Base-by-base conservation (phyloP, 108 stramenopile species). In the Pseudonitzschia delicatissima region DNA sequence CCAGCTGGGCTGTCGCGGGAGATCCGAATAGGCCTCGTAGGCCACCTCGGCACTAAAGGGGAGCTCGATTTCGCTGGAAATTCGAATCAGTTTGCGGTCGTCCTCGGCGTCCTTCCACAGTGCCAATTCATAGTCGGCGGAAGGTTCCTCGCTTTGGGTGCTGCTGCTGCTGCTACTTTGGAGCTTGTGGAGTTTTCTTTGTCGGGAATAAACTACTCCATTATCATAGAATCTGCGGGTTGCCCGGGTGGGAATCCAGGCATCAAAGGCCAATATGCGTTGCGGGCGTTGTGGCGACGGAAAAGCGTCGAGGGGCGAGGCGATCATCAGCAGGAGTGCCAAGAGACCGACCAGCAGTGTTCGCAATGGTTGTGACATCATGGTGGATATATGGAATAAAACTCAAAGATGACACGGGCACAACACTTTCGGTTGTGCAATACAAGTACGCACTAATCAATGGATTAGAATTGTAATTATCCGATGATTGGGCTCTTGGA, bases 21-120 rank as follows among this genome's bases (percentile, higher is more conserved):
- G 47, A 66, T 93, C 78, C 2, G 88, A 83, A 69, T 90, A 93
- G 32, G 85, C 88, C 58, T 87, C 83, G 61, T 83, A 93, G n/a
- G 88, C 88, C 9, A 82, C 72, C 51, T 86, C 81, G 0, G 72
- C 77, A 21, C 85, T 74, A 64, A 90, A 88, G 0, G 88, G 88
- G 25, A 61, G 32, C 32, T 61, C 60, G 26, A 61, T 61, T 20
- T 42, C 31, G 37, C 60, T 61, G 11, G 17, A 36, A 15, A 61
- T 42, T 0, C 40, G 36, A 36, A 61, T 61, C 26, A 61, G 37
- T 33, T 55, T 55, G 32, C 11, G 21, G 20, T 2, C 20, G n/a
- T 48, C 17, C 4, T 23, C 47, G 21, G 1, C 20, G 2, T 2
- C 23, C 20, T 48, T 1, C 7, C 20, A 8, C 47, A 48, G 9